Evolutionary conservation across 768 basidiomycete genomes (phyloP), one percentile per base, ranked within the genome.

Genomic region (Melanogaster broomeanus): DNA sequence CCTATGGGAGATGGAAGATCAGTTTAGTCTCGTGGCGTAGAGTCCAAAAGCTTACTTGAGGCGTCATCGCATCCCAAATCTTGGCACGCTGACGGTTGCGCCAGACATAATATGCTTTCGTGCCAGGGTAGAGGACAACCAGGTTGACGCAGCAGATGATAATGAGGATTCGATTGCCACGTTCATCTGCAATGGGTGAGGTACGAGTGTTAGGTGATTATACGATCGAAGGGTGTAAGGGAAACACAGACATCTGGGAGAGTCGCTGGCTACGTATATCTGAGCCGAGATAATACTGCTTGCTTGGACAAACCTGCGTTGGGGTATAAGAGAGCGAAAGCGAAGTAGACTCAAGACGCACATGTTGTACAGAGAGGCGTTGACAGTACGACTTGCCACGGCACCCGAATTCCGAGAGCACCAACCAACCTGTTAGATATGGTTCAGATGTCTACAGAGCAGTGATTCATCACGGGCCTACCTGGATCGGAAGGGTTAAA

Each of bases 351-450:
- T 10, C 30, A 30, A 11, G 10, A 12, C 51, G 12, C 13, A 72
- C 80, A 82, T 83, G 60, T 83, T 83, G 56, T 82, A 83, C 42
- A 84, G 42, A 1, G 82, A 82, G 0, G 79, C 81, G 46, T 80
- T 82, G 43, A 83, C 81, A 0, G 82, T 83, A 12, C 82, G 72
- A 51, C 79, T 80, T 7, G 82, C 80, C 11, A 84, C 83, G 2
- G 75, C 80, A 27, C 82, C 82, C 0, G 81, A 72, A 51, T 84
- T 84, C 25, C 81, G 76, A 13, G 82, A 83, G 56, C 79, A 80
- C 82, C 80, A 84, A 19, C 66, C 80, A 9, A 82, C 78, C 69
- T 72, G 34, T 47, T 8, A 45, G 16, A 28, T 34, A 21, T 4
- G 11, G 8, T 0, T 41, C 12, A 48, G 28, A 9, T 21, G 9